phyloP scores from a whole-genome alignment of 495 filamentous ascomycete species.

The Cercophora sp. region DNA sequence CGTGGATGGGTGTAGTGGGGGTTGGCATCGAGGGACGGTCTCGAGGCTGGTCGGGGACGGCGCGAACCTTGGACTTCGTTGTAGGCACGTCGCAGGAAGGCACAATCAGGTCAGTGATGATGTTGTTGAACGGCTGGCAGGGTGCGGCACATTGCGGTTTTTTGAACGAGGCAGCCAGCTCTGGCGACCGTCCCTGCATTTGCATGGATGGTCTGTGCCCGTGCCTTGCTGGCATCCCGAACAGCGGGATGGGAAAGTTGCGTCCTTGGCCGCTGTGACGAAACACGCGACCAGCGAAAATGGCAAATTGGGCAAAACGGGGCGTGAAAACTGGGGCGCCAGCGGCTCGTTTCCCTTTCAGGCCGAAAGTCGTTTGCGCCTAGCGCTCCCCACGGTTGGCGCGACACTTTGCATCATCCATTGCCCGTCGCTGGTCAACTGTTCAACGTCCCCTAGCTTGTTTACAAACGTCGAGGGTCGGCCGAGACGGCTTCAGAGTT shows the following conservation, averaged over 20 bases:
- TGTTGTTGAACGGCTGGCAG: background rate
- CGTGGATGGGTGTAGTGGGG: background rate
- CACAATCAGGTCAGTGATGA: background rate
- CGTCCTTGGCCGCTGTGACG: constrained; percentile 14
- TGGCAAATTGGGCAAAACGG: constrained; percentile 10
- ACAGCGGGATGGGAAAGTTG: constrained; percentile 12
- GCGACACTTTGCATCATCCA: too few relatives aligned
- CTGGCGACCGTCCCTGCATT: constrained; percentile 8
- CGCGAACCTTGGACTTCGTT: background rate
- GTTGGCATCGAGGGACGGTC: background rate
- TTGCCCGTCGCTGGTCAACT: too few relatives aligned
- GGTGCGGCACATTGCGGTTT: constrained; percentile 8
- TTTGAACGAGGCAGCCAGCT: constrained; percentile 3
- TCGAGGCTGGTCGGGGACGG: background rate
- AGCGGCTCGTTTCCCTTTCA: constrained; percentile 10
- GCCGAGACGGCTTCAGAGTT: too few relatives aligned
- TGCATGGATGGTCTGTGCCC: background rate
- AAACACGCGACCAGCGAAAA: constrained; percentile 20
- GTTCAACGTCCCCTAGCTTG: too few relatives aligned
- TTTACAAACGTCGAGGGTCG: too few relatives aligned
- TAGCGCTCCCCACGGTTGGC: background rate
- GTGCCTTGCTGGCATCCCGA: background rate
- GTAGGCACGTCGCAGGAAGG: background rate
- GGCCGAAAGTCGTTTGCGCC: background rate
- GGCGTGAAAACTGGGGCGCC: background rate